Conservation (phyloP, 805 yeast genomes). For the Nakazawaea laoshanensis region DNA sequence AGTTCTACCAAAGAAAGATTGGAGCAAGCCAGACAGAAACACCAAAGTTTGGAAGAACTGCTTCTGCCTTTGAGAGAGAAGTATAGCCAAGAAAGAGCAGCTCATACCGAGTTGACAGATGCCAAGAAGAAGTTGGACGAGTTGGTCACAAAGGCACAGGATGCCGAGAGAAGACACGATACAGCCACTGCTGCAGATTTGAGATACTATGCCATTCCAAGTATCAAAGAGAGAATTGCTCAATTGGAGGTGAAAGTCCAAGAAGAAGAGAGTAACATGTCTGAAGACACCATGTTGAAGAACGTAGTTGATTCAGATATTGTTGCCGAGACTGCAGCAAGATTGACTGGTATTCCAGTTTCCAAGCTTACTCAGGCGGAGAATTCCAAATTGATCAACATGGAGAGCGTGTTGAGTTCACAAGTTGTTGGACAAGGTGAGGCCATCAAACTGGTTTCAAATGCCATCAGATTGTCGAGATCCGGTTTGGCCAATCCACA, state of each 20-base stretch:
- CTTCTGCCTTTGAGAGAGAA: slow-evolving; percentile 79
- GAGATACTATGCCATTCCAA: slow-evolving; percentile 96
- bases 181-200: slow-evolving; percentile 92
- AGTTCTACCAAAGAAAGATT: slow-evolving; percentile 80
- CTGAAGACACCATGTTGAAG: slow-evolving; percentile 58
- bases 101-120: slow-evolving; percentile 83
- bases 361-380: slow-evolving; percentile 92
- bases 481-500: slow-evolving; percentile 95
- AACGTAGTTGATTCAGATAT: slow-evolving; percentile 87
- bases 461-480: slow-evolving; percentile 86
- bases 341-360: slow-evolving; percentile 95
- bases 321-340: slow-evolving; percentile 94
- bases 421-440: slow-evolving; percentile 93
- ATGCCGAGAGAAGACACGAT: slow-evolving; percentile 96
- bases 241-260: slow-evolving; percentile 70
- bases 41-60: slow-evolving; percentile 79
- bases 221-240: slow-evolving; percentile 66
- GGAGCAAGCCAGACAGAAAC: slow-evolving; percentile 65
- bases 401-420: slow-evolving; percentile 79
- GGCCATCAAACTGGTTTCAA: slow-evolving; percentile 93
- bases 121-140: slow-evolving; percentile 91
- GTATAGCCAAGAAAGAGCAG: slow-evolving; percentile 78
- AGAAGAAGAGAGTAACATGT: slow-evolving; percentile 53
- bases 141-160: slow-evolving; percentile 83
- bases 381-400: slow-evolving; percentile 84